Base-by-base conservation (phyloP, 1,284 basidiomycete species). In the Austroboletus novae-zelandiae region DNA sequence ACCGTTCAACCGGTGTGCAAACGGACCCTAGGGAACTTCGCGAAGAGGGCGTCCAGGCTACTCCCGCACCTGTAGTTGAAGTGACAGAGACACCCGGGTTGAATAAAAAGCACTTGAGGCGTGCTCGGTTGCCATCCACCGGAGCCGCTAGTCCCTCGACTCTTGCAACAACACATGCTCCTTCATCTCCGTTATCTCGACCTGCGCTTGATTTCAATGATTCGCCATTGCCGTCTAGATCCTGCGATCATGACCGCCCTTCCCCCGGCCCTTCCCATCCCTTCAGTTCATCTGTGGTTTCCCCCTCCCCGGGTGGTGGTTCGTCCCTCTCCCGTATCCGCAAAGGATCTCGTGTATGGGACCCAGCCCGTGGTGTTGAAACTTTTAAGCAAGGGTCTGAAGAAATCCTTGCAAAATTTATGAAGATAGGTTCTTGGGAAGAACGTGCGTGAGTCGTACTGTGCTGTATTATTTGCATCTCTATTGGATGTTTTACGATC, bases 321-420 rank as follows among this genome's bases (percentile, higher is more conserved):
- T 64, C 69, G 15, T 55, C 66, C 35, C 45, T 50, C 30, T 36
- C 23, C 10, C 49, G 34, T 41, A 43, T 4, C 61, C 71, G 34
- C 39, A 63, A 45, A 69, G 76, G 57, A 76, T 75, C 60, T 67
- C 77, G 88, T 10, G 84, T 85, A 5, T 91, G 84, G 81, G 86
- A 92, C 61, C 87, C 89, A 17, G 82, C 85, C 11, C 79, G 89
- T 18, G 84, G 84, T 40, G 83, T 92, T 8, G 89, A 92, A 49
- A 59, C 86, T 35, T 90, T 92, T 70, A 92, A 90, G 68, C 80
- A 81, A 49, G 84, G 86, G 18, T 90, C 89, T 3, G 90, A 94
- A 63, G 86, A 92, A 60, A 88, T 91, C 14, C 73, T 93, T 35
- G 80, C 84, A 9, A 75, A 85, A 36, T 92, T 93, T 70, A 71